Evolutionary conservation across 306 rosid genomes (phyloP), one percentile per base, ranked within the genome.

Genomic region (Psophocarpus tetragonolobus): DNA sequence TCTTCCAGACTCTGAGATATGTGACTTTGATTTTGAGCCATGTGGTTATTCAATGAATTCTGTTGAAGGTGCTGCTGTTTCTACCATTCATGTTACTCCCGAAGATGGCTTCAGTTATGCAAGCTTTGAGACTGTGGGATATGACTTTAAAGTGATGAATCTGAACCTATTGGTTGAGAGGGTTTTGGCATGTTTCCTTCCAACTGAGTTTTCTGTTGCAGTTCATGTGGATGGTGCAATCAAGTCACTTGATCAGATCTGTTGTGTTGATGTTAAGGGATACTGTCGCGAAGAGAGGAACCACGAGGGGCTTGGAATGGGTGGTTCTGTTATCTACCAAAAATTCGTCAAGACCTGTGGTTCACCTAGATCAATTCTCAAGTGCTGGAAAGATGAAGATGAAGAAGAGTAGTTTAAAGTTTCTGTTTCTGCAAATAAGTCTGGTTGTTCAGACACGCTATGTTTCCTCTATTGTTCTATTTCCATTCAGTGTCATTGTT

Each of bases 41-140:
- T 90, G 94, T 58, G 94, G 94, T 45, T 90, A 87, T 69, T 90
- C 94, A 0, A 87, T 90, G 94, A 90, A 90, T 17, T 85, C 91
- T 26, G 82, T 90, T 15, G 88, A 90, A 77, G 90, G 87, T 10
- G 63, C 72, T 60, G 94, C 91, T 10, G 85, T 90, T 48, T 90
- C 93, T 6, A 90, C 93, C 65, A 90, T 90, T 71, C 93, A 90
- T 57, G 74, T 90, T 23, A 85, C 88, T 4, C 88, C 88, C 0
- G 88, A 85, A 75, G 84, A 89, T 54, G 93, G 93, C 26, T 89
- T 90, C 54, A 87, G 93, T 18, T 90, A 88, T 79, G 92, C 94
- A 0, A 90, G 94, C 74, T 90, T 90, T 71, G 94, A 90, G 50
- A 80, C 94, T 0, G 94, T 75, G 5, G 94, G 94, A 0, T 90